Evolutionary conservation across 2,329 filamentous ascomycete genomes (phyloP), one percentile per base, ranked within the genome.

Genomic region (Colletotrichum sidae): DNA sequence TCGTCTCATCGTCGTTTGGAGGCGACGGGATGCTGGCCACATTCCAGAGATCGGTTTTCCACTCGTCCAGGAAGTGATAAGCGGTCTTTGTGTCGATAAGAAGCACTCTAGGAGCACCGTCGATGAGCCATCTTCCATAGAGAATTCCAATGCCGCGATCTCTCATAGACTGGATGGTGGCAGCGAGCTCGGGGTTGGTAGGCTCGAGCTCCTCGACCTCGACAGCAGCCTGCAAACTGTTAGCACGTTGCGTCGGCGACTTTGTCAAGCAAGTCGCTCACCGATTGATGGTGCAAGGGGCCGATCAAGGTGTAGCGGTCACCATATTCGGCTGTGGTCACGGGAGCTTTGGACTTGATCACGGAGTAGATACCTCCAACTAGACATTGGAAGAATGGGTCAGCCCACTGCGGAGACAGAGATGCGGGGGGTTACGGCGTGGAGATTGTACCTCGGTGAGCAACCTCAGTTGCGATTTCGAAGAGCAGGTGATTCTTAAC

Each of bases 321-420:
- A 79, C 96, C 96, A 96, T 98, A 99, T 80, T 99, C 96, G 67
- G 94, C 94, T 1, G 95, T 97, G 47, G 96, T 98, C 68, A 98
- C 96, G 55, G 96, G 95, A 42, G 96, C 95, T 81, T 99, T 99
- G 68, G 96, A 99, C 81, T 99, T 99, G 81, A 99, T 90, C 70
- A 99, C 96, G 13, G 95, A 98, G 85, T 99, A 99, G 81, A 99
- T 99, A 73, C 96, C 96, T 75, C 96, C 96, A 68, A 99, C 96
- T 96, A 47, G 46, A 63, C 15, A 59, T 49, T 39, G 52, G 15
- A 55, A 52, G n/a, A 55, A 66, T 53, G 67, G 55, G 69, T 74
- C 61, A 78, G 72, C 60, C 60, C 60, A 65, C 64, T 64, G 60
- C 64, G 51, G 50, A 66, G 47, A 57, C 46, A 25, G 35, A 65